Evolutionary conservation across 2,329 filamentous ascomycete species (phyloP).

Genomic region (Ophiostoma novo-ulmi): DNA sequence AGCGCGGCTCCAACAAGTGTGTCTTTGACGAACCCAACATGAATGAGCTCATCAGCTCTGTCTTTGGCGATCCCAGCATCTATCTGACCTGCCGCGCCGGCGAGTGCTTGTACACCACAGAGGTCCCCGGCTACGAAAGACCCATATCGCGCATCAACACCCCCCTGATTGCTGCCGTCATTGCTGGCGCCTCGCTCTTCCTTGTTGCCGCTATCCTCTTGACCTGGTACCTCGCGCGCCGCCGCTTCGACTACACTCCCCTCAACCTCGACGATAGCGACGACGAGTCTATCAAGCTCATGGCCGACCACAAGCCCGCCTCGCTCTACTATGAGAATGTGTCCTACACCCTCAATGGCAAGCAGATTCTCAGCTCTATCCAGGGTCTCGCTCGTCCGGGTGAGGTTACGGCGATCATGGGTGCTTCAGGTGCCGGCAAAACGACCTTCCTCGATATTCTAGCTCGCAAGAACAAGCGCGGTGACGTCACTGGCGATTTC

Average conservation of each 20-base stretch:
- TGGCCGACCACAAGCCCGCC: constrained; percentile 87
- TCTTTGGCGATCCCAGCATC: constrained; percentile 92
- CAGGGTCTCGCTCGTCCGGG: constrained; percentile 86
- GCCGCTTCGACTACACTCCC: constrained; percentile 63
- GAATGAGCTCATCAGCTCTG: constrained; percentile 78
- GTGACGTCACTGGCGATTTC: constrained; percentile 70
- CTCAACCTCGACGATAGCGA: constrained; percentile 85
- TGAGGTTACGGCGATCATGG: constrained; percentile 97
- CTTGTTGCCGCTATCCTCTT: constrained; percentile 78
- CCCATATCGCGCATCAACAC: constrained; percentile 96
- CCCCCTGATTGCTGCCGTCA: constrained; percentile 88
- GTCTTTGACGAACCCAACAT: constrained; percentile 87
- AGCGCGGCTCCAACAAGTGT: constrained; percentile 62
- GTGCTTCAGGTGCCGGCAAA: constrained; percentile 93
- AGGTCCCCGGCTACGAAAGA: constrained; percentile 83
- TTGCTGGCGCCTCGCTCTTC: constrained; percentile 74
- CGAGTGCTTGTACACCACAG: constrained; percentile 88
- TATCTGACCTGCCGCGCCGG: constrained; percentile 74
- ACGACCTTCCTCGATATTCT: constrained; percentile 96
- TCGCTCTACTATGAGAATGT: constrained; percentile 85
- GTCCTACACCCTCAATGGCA: constrained; percentile 79
- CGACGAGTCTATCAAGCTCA: constrained; percentile 78
- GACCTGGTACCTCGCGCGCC: constrained; percentile 82
- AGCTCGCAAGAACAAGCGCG: constrained; percentile 94
- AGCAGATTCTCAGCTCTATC: constrained; percentile 73